Percentiles rank a stretch among this genome's conserved stretches.
phyloP scores from a whole-genome alignment of 257 asterid species.

The Echium plantagineum region DNA sequence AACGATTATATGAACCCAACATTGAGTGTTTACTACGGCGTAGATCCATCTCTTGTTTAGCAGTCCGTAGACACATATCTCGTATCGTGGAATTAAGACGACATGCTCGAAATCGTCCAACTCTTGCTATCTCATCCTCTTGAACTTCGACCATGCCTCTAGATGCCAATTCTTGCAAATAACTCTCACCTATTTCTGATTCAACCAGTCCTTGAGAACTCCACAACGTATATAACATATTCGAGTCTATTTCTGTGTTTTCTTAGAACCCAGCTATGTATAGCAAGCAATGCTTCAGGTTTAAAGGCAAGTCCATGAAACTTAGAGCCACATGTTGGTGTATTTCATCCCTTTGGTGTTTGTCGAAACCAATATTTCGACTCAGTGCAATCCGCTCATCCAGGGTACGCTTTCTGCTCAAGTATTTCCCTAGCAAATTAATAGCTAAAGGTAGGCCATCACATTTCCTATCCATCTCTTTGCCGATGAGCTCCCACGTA shows the following conservation, averaged over 20 bases:
- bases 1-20: not conserved
- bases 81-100: not conserved
- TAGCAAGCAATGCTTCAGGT: not conserved
- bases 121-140: not conserved
- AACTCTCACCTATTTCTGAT: conserved; percentile 1
- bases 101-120: not conserved
- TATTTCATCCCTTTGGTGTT: no score
- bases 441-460: no score
- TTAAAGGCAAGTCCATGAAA: not conserved
- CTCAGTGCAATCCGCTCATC: no score
- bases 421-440: no score
- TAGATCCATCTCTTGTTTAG: not conserved
- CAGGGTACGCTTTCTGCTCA: no score
- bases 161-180: not conserved
- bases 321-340: not conserved
- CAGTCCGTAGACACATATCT: not conserved
- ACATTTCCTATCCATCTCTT: no score
- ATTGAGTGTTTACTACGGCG: no score
- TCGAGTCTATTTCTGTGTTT: not conserved
- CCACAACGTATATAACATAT: conserved; percentile 3
- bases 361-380: no score
- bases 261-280: not conserved
- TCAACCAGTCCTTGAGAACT: conserved; percentile 1
- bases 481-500: no score
- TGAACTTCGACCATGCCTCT: conserved; percentile 3